These are phyloP conservation scores for Beta macrorhiza DNA, from an alignment of 179 eudicot species.

Conservation along the genomic window DNA sequence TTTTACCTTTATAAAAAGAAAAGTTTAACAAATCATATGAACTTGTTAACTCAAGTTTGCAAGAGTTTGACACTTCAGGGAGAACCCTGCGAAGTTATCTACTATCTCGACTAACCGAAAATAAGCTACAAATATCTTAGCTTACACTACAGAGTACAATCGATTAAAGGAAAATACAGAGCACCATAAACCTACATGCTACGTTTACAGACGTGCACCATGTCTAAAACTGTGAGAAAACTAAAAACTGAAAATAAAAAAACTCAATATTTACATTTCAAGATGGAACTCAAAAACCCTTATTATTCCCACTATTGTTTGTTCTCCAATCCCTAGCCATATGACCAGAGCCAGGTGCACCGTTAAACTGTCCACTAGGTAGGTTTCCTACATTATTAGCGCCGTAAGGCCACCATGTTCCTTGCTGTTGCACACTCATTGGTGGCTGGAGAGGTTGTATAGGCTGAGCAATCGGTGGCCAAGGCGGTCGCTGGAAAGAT, in stretches of 20 bases:
- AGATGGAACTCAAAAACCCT: conserved; percentile 34
- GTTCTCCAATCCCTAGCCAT: conserved; percentile 33
- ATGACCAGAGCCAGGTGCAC: conserved; percentile 28
- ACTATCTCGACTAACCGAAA: not conserved
- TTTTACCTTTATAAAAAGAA: no score
- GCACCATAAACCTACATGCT: not conserved
- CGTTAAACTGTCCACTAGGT: conserved; percentile 30
- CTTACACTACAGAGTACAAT: not conserved
- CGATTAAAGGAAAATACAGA: not conserved
- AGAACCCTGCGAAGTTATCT: not conserved
- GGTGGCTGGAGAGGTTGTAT: conserved; percentile 36
- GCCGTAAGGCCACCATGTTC: conserved; percentile 40
- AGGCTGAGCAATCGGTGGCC: conserved; percentile 24
- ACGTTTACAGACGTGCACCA: not conserved
- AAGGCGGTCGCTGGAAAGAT: conserved; percentile 11
- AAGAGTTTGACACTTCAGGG: not conserved
- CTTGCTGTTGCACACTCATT: conserved; percentile 37
- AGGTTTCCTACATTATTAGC: conserved; percentile 28
- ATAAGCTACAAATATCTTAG: not conserved
- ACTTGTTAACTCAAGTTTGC: not conserved
- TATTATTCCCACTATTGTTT: conserved; percentile 26
- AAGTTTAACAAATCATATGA: not conserved
- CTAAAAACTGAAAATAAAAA: not conserved
- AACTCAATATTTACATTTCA: conserved; percentile 18
- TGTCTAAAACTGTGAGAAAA: not conserved